Evolutionary conservation across 2,329 filamentous ascomycete species (phyloP).

Genomic region (Fusarium sp.): DNA sequence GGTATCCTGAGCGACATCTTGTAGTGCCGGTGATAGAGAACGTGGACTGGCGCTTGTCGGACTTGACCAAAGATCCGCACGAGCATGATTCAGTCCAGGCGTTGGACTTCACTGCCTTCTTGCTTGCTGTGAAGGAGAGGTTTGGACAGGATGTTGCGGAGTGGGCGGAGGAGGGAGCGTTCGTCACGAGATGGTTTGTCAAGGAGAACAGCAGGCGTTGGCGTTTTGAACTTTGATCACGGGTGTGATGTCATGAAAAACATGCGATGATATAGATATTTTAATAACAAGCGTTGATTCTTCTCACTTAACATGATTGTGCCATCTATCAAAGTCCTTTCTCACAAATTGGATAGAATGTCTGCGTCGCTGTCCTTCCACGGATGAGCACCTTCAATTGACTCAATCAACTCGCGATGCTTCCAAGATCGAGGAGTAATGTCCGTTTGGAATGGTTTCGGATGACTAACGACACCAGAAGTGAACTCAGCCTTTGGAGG

Average conservation of each 20-base stretch:
- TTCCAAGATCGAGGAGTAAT: conserved; percentile 25
- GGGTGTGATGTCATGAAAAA: conserved; percentile 24
- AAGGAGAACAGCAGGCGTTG: conserved; percentile 54
- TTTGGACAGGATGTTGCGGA: conserved; percentile 47
- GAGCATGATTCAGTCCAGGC: conserved; percentile 47
- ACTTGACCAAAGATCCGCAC: conserved; percentile 46
- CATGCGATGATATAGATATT: conserved; percentile 16
- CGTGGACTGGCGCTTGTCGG: conserved; percentile 52
- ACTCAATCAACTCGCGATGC: conserved; percentile 20
- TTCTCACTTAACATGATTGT: background rate
- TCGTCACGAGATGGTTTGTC: conserved; percentile 53
- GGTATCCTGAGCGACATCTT: conserved; percentile 49
- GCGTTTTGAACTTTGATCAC: conserved; percentile 44
- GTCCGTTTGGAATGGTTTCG: conserved; percentile 12
- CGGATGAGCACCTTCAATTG: conserved; percentile 20
- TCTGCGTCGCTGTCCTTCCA: conserved; percentile 35
- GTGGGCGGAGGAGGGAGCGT: conserved; percentile 53
- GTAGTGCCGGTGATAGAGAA: conserved; percentile 52
- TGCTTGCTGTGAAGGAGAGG: conserved; percentile 44
- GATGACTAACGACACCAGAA: conserved; percentile 35
- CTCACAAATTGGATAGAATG: background rate
- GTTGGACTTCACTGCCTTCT: conserved; percentile 46
- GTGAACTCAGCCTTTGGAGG: conserved; percentile 13
- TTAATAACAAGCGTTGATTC: conserved; percentile 19
- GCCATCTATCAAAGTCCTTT: background rate